phyloP scores from a whole-genome alignment of 2,329 filamentous ascomycete species.

The Microcyclospora tardicrescens region DNA sequence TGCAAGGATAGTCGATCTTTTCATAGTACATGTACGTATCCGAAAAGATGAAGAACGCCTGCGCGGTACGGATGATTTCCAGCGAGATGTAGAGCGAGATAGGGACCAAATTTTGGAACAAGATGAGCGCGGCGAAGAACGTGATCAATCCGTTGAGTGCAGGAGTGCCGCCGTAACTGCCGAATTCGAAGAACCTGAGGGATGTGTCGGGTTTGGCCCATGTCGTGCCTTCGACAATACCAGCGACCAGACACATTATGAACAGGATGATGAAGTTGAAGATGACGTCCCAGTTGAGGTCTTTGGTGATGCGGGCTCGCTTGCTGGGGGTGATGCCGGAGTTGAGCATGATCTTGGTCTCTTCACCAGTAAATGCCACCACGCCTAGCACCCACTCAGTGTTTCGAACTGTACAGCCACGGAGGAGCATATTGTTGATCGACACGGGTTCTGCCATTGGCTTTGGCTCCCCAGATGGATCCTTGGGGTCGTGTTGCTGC shows the following conservation, averaged over 20 bases:
- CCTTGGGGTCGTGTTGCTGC: slow-evolving; percentile 57
- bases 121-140: slow-evolving; percentile 86
- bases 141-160: slow-evolving; percentile 83
- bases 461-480: slow-evolving; percentile 48
- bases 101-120: slow-evolving; percentile 97
- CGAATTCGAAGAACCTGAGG: slow-evolving; percentile 70
- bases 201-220: slow-evolving; percentile 69
- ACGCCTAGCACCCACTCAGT: slow-evolving; percentile 93
- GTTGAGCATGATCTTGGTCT: slow-evolving; percentile 99
- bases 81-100: slow-evolving; percentile 96
- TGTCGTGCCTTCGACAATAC: slow-evolving; percentile 68
- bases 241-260: slow-evolving; percentile 75
- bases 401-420: slow-evolving; percentile 86
- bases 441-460: slow-evolving; percentile 85
- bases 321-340: slow-evolving; percentile 91
- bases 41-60: slow-evolving; percentile 95
- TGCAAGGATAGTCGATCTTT: slow-evolving; percentile 81
- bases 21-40: slow-evolving; percentile 97
- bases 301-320: slow-evolving; percentile 76
- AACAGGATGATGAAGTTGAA: slow-evolving; percentile 91
- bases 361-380: slow-evolving; percentile 85
- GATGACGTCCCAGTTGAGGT: slow-evolving; percentile 93
- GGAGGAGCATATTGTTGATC: slow-evolving; percentile 88
- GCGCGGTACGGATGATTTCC: slow-evolving; percentile 84
- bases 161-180: slow-evolving; percentile 54